Evolutionary conservation across 2,329 filamentous ascomycete genomes (phyloP), one percentile per base, ranked within the genome.

Genomic region (Clonostachys byssicola): DNA sequence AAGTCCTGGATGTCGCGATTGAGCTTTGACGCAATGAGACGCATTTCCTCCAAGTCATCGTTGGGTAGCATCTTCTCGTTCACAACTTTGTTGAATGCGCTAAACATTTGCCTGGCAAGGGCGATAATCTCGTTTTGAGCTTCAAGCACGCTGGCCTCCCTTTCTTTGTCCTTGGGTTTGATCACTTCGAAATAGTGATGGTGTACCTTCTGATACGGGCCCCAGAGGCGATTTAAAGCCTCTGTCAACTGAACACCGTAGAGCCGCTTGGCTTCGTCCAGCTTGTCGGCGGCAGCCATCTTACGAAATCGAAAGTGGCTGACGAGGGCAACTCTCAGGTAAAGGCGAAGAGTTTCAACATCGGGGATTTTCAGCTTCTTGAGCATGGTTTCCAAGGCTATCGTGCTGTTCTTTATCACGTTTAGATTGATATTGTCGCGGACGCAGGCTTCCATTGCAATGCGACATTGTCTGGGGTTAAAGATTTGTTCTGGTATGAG

Each of bases 381-480:
- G 36, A 61, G 46, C 85, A 92, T 91, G 44, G 79, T 61, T 45
- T 83, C 72, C 33, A 96, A 68, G 23, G 95, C 72, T 44, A 72
- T 65, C 44, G 73, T 80, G 5, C 88, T 86, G 53, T 86, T 76
- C 4, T 72, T 66, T 53, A 95, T 78, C 18, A 81, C 79, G 45
- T 85, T 78, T n/a, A 64, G 73, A 62, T 95, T 96, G 47, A 84
- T 83, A 59, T 83, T 86, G 70, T 96, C 90, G 48, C 85, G 80
- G 20, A 81, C 70, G 63, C 91, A 96, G 6, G 82, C 76, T 52
- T 78, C 77, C 72, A 96, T 82, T 46, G 86, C 89, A 42, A 89
- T 78, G 46, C 81, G 79, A 67, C 91, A 89, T 10, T 81, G 82
- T 49, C 77, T 78, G 34, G 60, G 56, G 47, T 61, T 65, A 38